phyloP scores from a whole-genome alignment of 1,139 yeast species.

The Petasospora fabianii region DNA sequence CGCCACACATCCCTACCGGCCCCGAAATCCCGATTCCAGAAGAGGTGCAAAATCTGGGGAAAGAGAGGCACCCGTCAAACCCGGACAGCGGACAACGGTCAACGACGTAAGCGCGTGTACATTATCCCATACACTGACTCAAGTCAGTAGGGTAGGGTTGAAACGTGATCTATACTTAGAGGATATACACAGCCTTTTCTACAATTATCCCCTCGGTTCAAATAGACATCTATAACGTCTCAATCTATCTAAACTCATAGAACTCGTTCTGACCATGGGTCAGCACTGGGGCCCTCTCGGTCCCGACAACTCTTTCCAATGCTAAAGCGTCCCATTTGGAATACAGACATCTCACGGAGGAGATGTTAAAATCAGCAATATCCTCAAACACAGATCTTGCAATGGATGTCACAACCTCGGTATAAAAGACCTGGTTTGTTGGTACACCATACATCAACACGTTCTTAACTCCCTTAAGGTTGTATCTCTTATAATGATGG shows the following conservation, averaged over 20 bases:
- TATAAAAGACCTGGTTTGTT: constrained; percentile 76
- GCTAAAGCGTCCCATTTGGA: constrained; percentile 80
- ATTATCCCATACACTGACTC: too few relatives aligned
- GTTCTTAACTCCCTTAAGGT: constrained; percentile 81
- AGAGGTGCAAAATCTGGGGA: constrained; percentile 11
- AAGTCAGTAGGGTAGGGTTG: too few relatives aligned
- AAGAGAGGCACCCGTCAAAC: constrained; percentile 1
- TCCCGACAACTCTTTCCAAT: constrained; percentile 82
- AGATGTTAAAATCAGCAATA: constrained; percentile 55
- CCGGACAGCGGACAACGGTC: too few relatives aligned
- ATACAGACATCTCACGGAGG: constrained; percentile 63
- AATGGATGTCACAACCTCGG: constrained; percentile 58
- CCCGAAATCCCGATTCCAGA: constrained; percentile 5
- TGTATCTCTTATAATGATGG: constrained; percentile 86
- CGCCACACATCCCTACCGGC: constrained; percentile 6
- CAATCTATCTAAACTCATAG: constrained; percentile 56
- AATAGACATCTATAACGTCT: too few relatives aligned
- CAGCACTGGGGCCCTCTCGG: constrained; percentile 66
- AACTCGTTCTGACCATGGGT: constrained; percentile 68
- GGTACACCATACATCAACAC: constrained; percentile 84
- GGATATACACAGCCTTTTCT: too few relatives aligned
- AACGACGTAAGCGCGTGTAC: too few relatives aligned
- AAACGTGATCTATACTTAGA: too few relatives aligned
- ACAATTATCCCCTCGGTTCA: too few relatives aligned
- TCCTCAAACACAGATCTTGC: constrained; percentile 40